Conservation (phyloP, 208 protist genomes). For the Spongospora subterranea region DNA sequence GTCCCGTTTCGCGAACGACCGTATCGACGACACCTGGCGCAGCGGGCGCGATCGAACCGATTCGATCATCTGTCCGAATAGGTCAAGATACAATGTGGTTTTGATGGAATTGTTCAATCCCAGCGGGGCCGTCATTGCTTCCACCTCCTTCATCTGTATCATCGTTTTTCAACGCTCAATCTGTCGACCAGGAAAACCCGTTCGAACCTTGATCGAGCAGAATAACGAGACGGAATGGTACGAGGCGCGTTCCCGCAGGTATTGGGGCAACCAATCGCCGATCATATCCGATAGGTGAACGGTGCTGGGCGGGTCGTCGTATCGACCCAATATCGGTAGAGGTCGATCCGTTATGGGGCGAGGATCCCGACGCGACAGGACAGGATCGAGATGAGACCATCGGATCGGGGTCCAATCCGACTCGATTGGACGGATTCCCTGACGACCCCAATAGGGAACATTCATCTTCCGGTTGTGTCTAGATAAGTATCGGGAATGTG, state of each 20-base stretch:
- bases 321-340: background rate
- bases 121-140: background rate
- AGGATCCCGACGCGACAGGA: no score
- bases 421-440: no score
- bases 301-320: no score
- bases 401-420: no score
- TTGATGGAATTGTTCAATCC: background rate
- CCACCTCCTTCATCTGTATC: background rate
- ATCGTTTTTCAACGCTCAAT: background rate
- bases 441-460: no score
- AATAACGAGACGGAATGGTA: background rate
- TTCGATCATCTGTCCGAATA: background rate
- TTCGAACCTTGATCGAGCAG: background rate
- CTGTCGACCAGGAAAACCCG: background rate
- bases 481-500: no score
- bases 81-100: background rate
- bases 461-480: no score
- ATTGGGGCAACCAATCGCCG: background rate
- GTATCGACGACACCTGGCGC: background rate
- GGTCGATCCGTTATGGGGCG: no score
- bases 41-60: background rate
- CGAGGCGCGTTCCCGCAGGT: background rate
- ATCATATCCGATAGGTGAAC: no score
- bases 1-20: background rate
- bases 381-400: no score